Evolutionary conservation across 2,329 filamentous ascomycete genomes (phyloP).

Genomic region (Aspergillus thermomutatus): DNA sequence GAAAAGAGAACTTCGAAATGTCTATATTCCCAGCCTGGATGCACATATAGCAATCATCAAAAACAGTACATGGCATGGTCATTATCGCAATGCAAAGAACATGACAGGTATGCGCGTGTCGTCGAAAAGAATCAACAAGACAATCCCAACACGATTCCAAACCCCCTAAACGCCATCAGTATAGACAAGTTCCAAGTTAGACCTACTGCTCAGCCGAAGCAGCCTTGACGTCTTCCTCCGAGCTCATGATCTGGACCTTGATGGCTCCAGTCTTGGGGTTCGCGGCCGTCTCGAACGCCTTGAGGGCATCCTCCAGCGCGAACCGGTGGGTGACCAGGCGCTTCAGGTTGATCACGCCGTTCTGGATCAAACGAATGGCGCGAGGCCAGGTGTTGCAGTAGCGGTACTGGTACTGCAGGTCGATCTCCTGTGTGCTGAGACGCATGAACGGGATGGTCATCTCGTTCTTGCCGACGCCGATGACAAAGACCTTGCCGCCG

Average conservation of each 20-base stretch:
- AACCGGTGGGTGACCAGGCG: conserved; percentile 87
- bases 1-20: conserved; percentile 8
- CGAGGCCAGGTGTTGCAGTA: conserved; percentile 96
- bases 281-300: conserved; percentile 85
- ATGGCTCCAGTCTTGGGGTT: conserved; percentile 92
- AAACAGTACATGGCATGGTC: conserved; percentile 14
- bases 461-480: conserved; percentile 92
- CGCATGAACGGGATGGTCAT: conserved; percentile 96
- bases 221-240: conserved; percentile 37
- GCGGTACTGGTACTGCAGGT: conserved; percentile 94
- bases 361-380: conserved; percentile 82
- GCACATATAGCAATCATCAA: conserved; percentile 17
- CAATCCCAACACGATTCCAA: conserved; percentile 10
- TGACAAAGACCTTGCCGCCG: conserved; percentile 94
- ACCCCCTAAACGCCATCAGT: conserved; percentile 8
- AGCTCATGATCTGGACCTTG: conserved; percentile 81
- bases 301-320: conserved; percentile 76
- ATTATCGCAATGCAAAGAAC: conserved; percentile 12
- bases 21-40: conserved; percentile 17
- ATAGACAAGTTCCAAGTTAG: conserved; percentile 13
- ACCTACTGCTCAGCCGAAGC: conserved; percentile 29
- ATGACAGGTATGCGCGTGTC: background rate
- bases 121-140: conserved; percentile 1
- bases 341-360: conserved; percentile 75
- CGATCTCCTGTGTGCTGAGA: conserved; percentile 83